phyloP scores from a whole-genome alignment of 768 basidiomycete species.

The Arthromyces matolae region DNA sequence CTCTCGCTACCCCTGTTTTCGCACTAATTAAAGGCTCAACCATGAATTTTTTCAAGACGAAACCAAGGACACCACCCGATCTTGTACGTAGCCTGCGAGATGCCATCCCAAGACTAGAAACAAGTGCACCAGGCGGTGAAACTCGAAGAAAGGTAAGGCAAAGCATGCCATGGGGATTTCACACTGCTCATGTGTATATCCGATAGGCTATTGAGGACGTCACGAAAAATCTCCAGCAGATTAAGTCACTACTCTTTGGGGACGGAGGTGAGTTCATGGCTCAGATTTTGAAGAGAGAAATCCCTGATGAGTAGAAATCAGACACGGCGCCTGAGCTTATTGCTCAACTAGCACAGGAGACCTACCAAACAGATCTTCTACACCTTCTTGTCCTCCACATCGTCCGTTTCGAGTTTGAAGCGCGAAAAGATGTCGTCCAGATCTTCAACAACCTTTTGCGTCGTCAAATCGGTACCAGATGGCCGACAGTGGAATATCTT shows the following conservation, averaged over 20 bases:
- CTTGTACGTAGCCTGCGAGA: slow-evolving; percentile 80
- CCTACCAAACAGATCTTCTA: slow-evolving; percentile 87
- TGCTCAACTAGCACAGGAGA: slow-evolving; percentile 94
- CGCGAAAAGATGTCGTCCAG: slow-evolving; percentile 80
- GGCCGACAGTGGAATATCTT: slow-evolving; percentile 96
- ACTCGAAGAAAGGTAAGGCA: slow-evolving; percentile 69
- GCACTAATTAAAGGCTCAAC: too few relatives aligned
- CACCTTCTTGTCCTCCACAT: slow-evolving; percentile 78
- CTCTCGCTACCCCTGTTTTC: too few relatives aligned
- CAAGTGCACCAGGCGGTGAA: slow-evolving; percentile 70
- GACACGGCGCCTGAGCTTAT: slow-evolving; percentile 87
- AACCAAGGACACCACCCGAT: slow-evolving; percentile 83
- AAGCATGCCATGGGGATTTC: not conserved
- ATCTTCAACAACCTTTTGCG: slow-evolving; percentile 86
- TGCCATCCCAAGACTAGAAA: slow-evolving; percentile 72
- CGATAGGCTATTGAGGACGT: slow-evolving; percentile 84
- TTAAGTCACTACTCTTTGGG: slow-evolving; percentile 83
- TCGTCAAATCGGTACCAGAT: slow-evolving; percentile 89
- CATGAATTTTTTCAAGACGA: slow-evolving; percentile 98
- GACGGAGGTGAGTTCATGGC: slow-evolving; percentile 65
- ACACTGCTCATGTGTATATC: not conserved
- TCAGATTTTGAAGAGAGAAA: not conserved
- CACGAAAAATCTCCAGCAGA: slow-evolving; percentile 83
- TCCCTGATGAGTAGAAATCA: slow-evolving; percentile 24
- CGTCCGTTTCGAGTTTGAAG: slow-evolving; percentile 90